phyloP scores from a whole-genome alignment of 257 asterid genomes.

The Petrea volubilis region DNA sequence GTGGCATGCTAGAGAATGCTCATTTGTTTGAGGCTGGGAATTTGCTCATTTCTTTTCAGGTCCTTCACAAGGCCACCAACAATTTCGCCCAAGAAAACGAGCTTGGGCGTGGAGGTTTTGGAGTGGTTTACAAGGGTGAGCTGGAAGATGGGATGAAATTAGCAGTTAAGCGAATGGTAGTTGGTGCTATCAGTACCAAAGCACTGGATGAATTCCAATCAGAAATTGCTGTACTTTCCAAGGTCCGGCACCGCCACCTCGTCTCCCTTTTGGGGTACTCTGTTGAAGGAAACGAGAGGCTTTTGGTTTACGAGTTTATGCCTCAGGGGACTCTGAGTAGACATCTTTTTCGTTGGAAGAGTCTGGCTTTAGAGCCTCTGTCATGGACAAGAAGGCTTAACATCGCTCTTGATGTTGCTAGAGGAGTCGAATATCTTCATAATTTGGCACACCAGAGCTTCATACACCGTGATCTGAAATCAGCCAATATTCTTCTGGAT shows the following conservation, averaged over 20 bases:
- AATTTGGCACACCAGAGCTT: constrained; percentile 66
- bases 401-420: constrained; percentile 80
- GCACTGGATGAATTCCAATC: constrained; percentile 72
- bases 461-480: constrained; percentile 82
- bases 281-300: constrained; percentile 63
- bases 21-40: constrained; percentile 44
- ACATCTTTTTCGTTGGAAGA: constrained; percentile 73
- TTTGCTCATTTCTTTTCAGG: constrained; percentile 44
- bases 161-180: constrained; percentile 84
- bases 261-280: constrained; percentile 75
- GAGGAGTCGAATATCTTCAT: constrained; percentile 84
- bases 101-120: constrained; percentile 86
- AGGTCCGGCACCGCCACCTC: constrained; percentile 74
- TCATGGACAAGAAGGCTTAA: constrained; percentile 65
- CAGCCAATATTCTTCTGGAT: constrained; percentile 70
- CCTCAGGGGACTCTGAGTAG: constrained; percentile 75
- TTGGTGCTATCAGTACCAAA: constrained; percentile 43
- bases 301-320: constrained; percentile 79
- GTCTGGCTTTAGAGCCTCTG: constrained; percentile 51
- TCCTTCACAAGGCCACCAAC: constrained; percentile 54
- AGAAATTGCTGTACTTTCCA: constrained; percentile 76
- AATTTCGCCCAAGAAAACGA: constrained; percentile 62
- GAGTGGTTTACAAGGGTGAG: constrained; percentile 72
- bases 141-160: constrained; percentile 52
- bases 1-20: constrained; percentile 30